Percentiles rank a stretch among this genome's conserved stretches.
These are phyloP conservation scores for Bipolaris bicolor DNA, from an alignment of 2,329 filamentous ascomycete species.

Conservation along the genomic window DNA sequence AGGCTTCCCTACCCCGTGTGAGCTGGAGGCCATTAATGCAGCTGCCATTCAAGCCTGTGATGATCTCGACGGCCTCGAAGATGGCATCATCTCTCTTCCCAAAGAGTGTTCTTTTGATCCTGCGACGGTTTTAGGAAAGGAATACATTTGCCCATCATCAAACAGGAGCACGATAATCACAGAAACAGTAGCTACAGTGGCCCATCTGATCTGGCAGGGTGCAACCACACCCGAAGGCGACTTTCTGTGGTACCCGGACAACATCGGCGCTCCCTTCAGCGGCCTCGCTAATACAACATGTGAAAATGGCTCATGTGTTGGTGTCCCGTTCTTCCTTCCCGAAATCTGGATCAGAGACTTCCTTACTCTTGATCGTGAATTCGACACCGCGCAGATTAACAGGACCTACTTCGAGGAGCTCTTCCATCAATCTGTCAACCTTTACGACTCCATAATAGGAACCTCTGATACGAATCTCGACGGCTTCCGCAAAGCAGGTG, in stretches of 20 bases:
- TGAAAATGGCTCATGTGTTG: conserved; percentile 17
- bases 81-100: conserved; percentile 41
- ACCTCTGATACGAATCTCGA: conserved; percentile 18
- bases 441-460: conserved; percentile 21
- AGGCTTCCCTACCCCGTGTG: conserved; percentile 25
- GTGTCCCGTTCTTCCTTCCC: conserved; percentile 13
- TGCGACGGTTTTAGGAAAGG: conserved; percentile 17
- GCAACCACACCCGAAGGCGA: conserved; percentile 14
- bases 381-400: conserved; percentile 11
- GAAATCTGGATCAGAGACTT: conserved; percentile 23
- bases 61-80: conserved; percentile 30
- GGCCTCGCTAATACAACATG: conserved; percentile 16
- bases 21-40: conserved; percentile 26
- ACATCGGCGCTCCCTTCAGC: conserved; percentile 14
- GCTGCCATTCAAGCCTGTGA: conserved; percentile 32
- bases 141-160: conserved; percentile 10
- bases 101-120: conserved; percentile 32
- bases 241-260: conserved; percentile 22
- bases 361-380: conserved; percentile 19
- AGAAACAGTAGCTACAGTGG: conserved; percentile 16
- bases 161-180: conserved; percentile 15
- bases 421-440: conserved; percentile 14
- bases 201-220: conserved; percentile 22
- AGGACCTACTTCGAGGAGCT: conserved; percentile 12
- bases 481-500: conserved; percentile 23